Conservation (phyloP, 139 green algal species). For the Gonium pectorale region DNA sequence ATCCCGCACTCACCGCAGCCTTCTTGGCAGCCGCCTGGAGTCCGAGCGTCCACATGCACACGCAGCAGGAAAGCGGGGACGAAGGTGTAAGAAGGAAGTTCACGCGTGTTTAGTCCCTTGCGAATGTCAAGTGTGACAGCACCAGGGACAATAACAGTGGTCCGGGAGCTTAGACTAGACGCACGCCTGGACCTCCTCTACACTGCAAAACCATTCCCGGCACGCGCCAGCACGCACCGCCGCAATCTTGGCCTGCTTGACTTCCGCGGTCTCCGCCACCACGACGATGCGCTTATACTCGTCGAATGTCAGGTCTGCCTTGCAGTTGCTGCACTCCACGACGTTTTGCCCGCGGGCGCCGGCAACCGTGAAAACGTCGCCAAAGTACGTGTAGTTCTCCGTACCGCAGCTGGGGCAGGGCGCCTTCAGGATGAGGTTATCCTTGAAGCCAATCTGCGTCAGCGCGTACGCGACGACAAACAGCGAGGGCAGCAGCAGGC, state of each 20-base stretch:
- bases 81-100: no score
- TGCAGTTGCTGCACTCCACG: constrained; percentile 82
- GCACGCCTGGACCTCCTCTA: no score
- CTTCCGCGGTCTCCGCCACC: constrained; percentile 63
- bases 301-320: constrained; percentile 79
- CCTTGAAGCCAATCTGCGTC: constrained; percentile 88
- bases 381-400: constrained; percentile 86
- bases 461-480: constrained; percentile 85
- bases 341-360: constrained; percentile 76
- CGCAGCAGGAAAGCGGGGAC: no score
- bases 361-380: constrained; percentile 84
- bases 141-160: no score
- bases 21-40: constrained; percentile 37
- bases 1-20: constrained; percentile 28
- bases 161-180: no score
- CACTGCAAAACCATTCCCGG: no score
- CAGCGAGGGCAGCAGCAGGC: constrained; percentile 81
- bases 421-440: constrained; percentile 83
- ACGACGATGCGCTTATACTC: constrained; percentile 75
- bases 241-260: constrained; percentile 60
- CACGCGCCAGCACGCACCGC: no score
- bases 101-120: neutral
- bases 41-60: no score
- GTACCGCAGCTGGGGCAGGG: constrained; percentile 86
- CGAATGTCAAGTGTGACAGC: no score